Evolutionary conservation across 495 filamentous ascomycete genomes (phyloP).

Genomic region (Trichocladium uniseriatum): DNA sequence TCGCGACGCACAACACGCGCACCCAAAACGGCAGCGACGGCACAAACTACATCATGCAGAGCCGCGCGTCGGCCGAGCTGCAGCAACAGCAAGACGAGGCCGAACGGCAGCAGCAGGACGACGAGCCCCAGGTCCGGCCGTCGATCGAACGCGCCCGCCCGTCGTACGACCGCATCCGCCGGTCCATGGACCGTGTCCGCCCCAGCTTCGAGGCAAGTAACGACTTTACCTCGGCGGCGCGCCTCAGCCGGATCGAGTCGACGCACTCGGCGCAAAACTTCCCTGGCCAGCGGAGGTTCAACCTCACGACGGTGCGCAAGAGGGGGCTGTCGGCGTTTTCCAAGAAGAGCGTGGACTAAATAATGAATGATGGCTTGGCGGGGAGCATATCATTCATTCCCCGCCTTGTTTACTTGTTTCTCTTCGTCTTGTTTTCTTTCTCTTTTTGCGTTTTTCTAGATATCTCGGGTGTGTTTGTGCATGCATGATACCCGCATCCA

Average conservation of each 20-base stretch:
- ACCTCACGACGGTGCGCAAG: slow-evolving; percentile 26
- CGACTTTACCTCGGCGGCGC: slow-evolving; percentile 82
- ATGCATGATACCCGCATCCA: slow-evolving; percentile 1
- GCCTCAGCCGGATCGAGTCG: slow-evolving; percentile 76
- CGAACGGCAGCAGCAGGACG: too few species aligned
- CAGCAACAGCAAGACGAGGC: background rate
- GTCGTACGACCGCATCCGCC: slow-evolving; percentile 68
- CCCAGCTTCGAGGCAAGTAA: slow-evolving; percentile 75
- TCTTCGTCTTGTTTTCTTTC: background rate
- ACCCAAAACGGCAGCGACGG: slow-evolving; percentile 91
- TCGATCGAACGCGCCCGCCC: slow-evolving; percentile 63
- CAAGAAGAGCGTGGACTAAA: slow-evolving; percentile 27
- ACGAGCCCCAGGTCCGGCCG: slow-evolving; percentile 33
- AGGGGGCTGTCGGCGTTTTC: slow-evolving; percentile 31
- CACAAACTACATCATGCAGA: slow-evolving; percentile 71
- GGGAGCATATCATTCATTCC: too few species aligned
- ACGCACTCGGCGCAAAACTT: slow-evolving; percentile 39
- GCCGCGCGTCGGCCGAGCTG: slow-evolving; percentile 39
- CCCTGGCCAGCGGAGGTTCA: slow-evolving; percentile 23
- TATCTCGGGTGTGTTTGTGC: slow-evolving; percentile 10
- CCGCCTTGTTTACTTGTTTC: too few species aligned
- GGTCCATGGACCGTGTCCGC: slow-evolving; percentile 63
- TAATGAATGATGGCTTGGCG: too few species aligned
- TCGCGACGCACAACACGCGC: slow-evolving; percentile 69
- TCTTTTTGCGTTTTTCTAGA: slow-evolving; percentile 4